phyloP scores from a whole-genome alignment of 352 stramenopile species.

The Blastocystis sp. region DNA sequence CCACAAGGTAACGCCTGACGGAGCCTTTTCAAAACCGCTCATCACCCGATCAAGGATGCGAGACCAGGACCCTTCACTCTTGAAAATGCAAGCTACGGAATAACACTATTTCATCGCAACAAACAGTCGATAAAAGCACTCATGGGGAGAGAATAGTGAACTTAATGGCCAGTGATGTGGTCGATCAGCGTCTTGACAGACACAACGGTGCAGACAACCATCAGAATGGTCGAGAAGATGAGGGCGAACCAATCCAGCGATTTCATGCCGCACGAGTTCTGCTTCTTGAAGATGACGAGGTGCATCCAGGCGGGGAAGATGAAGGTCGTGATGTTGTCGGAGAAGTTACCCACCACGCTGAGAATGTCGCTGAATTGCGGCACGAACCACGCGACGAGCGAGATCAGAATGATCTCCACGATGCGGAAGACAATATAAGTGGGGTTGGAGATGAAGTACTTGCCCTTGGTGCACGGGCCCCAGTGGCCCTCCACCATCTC shows the following conservation, averaged over 20 bases:
- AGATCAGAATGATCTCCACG: conserved; percentile 63
- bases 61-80: neutral
- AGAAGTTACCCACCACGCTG: conserved; percentile 63
- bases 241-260: conserved; percentile 46
- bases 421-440: conserved; percentile 63
- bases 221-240: conserved; percentile 48
- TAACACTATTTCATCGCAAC: neutral
- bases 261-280: conserved; percentile 28
- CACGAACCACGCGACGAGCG: conserved; percentile 45
- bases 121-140: conserved; percentile 39
- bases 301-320: conserved; percentile 65
- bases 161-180: conserved; percentile 18
- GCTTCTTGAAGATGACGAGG: conserved; percentile 18
- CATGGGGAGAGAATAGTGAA: conserved; percentile 10
- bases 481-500: conserved; percentile 68
- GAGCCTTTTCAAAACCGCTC: neutral
- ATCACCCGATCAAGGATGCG: neutral
- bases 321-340: conserved; percentile 50
- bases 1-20: neutral
- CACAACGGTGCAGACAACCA: conserved; percentile 48
- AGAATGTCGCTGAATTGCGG: conserved; percentile 67
- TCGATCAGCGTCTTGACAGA: conserved; percentile 58
- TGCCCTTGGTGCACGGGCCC: conserved; percentile 42
- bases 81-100: conserved; percentile 12
- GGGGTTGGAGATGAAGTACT: conserved; percentile 53